Percentiles rank a stretch among this genome's conserved stretches.
phyloP scores from a whole-genome alignment of 179 eudicot species.

The Beta lomatogona region DNA sequence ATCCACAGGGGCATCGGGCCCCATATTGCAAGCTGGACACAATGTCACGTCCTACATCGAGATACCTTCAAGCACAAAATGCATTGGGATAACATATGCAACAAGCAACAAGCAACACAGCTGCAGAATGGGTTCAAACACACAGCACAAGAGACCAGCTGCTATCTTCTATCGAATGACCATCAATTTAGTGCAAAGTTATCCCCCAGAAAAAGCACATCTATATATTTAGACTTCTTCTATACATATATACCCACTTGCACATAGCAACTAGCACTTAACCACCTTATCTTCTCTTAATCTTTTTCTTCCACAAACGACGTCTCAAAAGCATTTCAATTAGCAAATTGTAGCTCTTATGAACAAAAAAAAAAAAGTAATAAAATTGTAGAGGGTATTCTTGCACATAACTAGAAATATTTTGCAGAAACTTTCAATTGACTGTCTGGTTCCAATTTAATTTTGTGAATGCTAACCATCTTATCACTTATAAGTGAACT shows the following conservation, averaged over 20 bases:
- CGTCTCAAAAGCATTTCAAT: too few relatives aligned
- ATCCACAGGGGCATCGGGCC: conserved; percentile 96
- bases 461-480: not conserved
- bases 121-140: conserved; percentile 4
- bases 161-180: not conserved
- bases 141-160: not conserved
- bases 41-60: conserved; percentile 94
- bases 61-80: conserved; percentile 56
- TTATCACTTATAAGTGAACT: not conserved
- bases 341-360: too few relatives aligned
- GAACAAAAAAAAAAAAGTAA: too few relatives aligned
- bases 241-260: not conserved
- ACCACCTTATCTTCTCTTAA: not conserved
- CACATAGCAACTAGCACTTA: not conserved
- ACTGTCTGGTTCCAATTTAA: not conserved
- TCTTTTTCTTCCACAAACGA: too few relatives aligned
- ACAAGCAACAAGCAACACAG: conserved; percentile 4
- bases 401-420: not conserved
- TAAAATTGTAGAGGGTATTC: not conserved
- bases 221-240: not conserved
- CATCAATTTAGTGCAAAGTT: not conserved
- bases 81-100: not conserved
- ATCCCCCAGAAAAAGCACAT: not conserved
- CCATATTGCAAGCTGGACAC: conserved; percentile 90
- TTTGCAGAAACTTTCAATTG: not conserved